Conservation (phyloP, 306 rosid species). For the Alnus rubra region DNA sequence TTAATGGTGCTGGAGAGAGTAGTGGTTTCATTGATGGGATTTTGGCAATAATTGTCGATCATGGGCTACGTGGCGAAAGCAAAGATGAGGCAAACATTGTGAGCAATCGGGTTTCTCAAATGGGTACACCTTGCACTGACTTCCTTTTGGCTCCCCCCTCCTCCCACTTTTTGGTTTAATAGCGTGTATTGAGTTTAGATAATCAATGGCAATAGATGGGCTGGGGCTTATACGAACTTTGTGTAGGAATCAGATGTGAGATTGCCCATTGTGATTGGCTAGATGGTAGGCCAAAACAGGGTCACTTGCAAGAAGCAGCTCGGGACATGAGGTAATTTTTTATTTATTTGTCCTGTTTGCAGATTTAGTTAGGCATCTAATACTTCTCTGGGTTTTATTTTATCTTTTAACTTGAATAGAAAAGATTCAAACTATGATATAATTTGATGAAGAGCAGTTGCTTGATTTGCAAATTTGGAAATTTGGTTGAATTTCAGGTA, state of each 20-base stretch:
- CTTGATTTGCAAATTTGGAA: conserved; percentile 9
- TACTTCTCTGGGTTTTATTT: background rate
- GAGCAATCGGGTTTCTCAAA: conserved; percentile 52
- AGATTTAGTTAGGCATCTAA: background rate
- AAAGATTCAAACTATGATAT: background rate
- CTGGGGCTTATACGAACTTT: conserved; percentile 23
- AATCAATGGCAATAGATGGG: conserved; percentile 12
- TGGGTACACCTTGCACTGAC: conserved; percentile 50
- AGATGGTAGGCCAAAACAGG: conserved; percentile 80
- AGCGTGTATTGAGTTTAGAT: conserved; percentile 10
- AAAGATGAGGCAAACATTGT: conserved; percentile 74
- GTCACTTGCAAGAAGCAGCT: conserved; percentile 95
- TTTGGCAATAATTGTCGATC: conserved; percentile 80
- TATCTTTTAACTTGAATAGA: background rate
- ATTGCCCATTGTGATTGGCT: conserved; percentile 73
- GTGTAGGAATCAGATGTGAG: conserved; percentile 77
- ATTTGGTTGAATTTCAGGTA: conserved; percentile 53
- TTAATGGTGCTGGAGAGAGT: conserved; percentile 36
- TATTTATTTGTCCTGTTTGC: background rate
- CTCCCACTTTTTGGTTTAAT: conserved; percentile 19
- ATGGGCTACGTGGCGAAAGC: conserved; percentile 92
- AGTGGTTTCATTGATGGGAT: conserved; percentile 65
- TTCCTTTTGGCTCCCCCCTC: background rate
- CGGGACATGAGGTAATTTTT: conserved; percentile 75
- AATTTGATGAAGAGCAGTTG: background rate